Evolutionary conservation across 2,329 filamentous ascomycete genomes (phyloP).

Genomic region (Exutisphaerella laricina): DNA sequence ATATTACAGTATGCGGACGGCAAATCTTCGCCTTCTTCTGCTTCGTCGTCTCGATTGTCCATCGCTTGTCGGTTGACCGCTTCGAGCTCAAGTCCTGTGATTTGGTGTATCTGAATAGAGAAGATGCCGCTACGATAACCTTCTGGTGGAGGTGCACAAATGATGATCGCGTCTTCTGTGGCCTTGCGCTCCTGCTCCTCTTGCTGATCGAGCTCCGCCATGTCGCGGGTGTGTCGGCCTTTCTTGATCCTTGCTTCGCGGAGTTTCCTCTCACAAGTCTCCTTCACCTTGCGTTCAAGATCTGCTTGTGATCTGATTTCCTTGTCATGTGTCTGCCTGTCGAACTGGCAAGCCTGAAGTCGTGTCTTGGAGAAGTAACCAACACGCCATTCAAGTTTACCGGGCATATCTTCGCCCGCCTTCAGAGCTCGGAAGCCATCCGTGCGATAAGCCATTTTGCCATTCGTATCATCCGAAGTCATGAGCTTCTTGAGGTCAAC

Average conservation of each 20-base stretch:
- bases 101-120: constrained; percentile 66
- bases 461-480: constrained; percentile 53
- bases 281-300: constrained; percentile 53
- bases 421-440: constrained; percentile 63
- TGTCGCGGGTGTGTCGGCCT: constrained; percentile 30
- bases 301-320: constrained; percentile 54
- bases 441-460: constrained; percentile 56
- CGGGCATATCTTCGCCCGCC: constrained; percentile 62
- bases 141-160: constrained; percentile 59
- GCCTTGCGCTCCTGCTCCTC: constrained; percentile 59
- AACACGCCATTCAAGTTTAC: constrained; percentile 62
- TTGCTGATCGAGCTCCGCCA: constrained; percentile 60
- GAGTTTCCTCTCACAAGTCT: constrained; percentile 55
- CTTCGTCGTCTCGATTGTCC: constrained; percentile 46
- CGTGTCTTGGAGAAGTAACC: constrained; percentile 65
- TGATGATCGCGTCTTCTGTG: constrained; percentile 57
- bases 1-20: constrained; percentile 68
- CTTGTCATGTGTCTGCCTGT: constrained; percentile 55
- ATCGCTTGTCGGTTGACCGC: constrained; percentile 50
- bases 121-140: constrained; percentile 62
- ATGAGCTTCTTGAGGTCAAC: constrained; percentile 62
- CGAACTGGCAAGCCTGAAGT: constrained; percentile 57
- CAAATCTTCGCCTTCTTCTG: constrained; percentile 57
- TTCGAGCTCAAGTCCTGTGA: constrained; percentile 61
- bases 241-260: constrained; percentile 59